Evolutionary conservation across 331 rosid genomes (phyloP).

Genomic region (Saraca asoca): DNA sequence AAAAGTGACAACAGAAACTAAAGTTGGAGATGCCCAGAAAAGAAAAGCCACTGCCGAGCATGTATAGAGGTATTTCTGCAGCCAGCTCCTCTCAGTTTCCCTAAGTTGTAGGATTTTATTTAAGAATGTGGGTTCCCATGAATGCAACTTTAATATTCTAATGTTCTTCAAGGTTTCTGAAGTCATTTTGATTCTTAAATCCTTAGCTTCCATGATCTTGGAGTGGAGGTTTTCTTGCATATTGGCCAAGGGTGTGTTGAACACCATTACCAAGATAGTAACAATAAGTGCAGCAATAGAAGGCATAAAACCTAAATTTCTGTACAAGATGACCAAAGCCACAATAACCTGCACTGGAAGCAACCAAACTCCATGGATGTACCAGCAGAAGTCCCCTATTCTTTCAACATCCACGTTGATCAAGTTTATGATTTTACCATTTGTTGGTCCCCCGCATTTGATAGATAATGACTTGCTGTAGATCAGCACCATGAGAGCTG

Average conservation of each 20-base stretch:
- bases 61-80: slow-evolving; percentile 70
- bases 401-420: slow-evolving; percentile 85
- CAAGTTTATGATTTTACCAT: slow-evolving; percentile 66
- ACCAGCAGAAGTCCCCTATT: slow-evolving; percentile 84
- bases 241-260: slow-evolving; percentile 83
- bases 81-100: slow-evolving; percentile 71
- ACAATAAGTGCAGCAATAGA: slow-evolving; percentile 73
- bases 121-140: slow-evolving; percentile 80
- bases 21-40: slow-evolving; percentile 92
- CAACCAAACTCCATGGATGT: slow-evolving; percentile 81
- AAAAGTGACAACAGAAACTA: slow-evolving; percentile 81
- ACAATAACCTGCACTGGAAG: slow-evolving; percentile 80
- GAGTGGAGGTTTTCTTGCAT: slow-evolving; percentile 75
- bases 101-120: slow-evolving; percentile 66
- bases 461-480: slow-evolving; percentile 53
- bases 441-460: slow-evolving; percentile 53
- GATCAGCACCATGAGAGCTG: slow-evolving; percentile 69
- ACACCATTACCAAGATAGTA: slow-evolving; percentile 77
- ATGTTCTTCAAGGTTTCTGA: slow-evolving; percentile 82
- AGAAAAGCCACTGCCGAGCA: slow-evolving; percentile 81
- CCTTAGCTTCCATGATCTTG: slow-evolving; percentile 88
- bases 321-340: slow-evolving; percentile 74
- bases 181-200: slow-evolving; percentile 76
- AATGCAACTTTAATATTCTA: slow-evolving; percentile 75
- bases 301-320: slow-evolving; percentile 70